phyloP scores from a whole-genome alignment of 2,329 filamentous ascomycete genomes.

The Clonostachys chloroleuca region DNA sequence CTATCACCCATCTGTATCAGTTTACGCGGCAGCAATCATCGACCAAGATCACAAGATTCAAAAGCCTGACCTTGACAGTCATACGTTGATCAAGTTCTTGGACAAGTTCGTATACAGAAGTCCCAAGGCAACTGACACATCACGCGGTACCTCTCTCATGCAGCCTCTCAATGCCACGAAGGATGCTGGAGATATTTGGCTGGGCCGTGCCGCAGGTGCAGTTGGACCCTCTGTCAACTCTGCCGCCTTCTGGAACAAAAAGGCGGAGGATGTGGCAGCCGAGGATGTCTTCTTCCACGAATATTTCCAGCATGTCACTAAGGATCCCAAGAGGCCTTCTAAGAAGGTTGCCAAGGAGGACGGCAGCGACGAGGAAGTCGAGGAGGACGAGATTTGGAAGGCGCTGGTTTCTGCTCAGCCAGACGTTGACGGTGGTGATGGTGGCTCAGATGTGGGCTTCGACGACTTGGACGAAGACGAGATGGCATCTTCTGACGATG shows the following conservation, averaged over 20 bases:
- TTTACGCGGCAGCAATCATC: conserved; percentile 73
- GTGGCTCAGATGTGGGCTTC: conserved; percentile 42
- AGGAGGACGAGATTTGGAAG: conserved; percentile 86
- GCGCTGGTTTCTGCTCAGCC: conserved; percentile 78
- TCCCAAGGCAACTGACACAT: conserved; percentile 64
- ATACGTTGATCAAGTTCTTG: conserved; percentile 91
- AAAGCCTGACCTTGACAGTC: conserved; percentile 86
- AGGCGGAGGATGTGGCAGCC: conserved; percentile 77
- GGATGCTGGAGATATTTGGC: conserved; percentile 51
- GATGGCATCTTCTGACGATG: conserved; percentile 43
- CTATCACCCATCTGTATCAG: conserved; percentile 88
- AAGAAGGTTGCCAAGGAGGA: conserved; percentile 46
- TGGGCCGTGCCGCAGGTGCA: conserved; percentile 38
- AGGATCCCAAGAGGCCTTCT: conserved; percentile 33
- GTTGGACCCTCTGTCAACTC: conserved; percentile 62
- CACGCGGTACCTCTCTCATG: conserved; percentile 89
- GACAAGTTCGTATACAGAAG: conserved; percentile 99
- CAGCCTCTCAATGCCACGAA: conserved; percentile 67
- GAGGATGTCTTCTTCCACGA: conserved; percentile 98
- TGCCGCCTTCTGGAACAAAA: conserved; percentile 87
- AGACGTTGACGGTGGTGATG: conserved; percentile 52
- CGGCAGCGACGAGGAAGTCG: conserved; percentile 50
- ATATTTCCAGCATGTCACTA: conserved; percentile 74
- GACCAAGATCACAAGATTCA: conserved; percentile 66
- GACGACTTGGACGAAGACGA: conserved; percentile 43